A percentile compares a stretch with the other conserved stretches of the same genome.
Evolutionary conservation across 2,329 filamentous ascomycete species (phyloP).

Genomic region (Ophiostoma himal-ulmi): DNA sequence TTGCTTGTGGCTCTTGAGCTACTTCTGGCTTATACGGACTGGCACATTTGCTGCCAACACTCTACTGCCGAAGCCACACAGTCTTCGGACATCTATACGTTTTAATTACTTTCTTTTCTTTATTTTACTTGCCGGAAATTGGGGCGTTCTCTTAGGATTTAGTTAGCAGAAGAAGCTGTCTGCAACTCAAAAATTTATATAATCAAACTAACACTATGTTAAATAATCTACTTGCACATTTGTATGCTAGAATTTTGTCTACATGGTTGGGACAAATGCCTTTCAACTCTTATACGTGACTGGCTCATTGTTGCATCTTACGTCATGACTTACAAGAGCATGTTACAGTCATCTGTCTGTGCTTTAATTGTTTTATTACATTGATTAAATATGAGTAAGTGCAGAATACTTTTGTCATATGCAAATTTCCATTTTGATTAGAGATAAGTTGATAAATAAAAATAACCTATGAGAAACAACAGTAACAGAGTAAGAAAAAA

Average conservation of each 20-base stretch:
- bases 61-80: background rate
- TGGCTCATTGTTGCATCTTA: background rate
- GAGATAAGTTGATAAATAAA: background rate
- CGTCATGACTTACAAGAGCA: background rate
- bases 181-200: background rate
- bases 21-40: background rate
- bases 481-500: background rate
- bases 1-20: background rate
- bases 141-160: conserved; percentile 17
- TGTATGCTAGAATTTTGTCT: background rate
- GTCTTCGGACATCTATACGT: background rate
- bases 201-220: background rate
- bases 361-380: background rate
- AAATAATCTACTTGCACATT: background rate
- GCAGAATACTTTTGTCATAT: too few relatives aligned
- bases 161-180: conserved; percentile 11
- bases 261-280: background rate
- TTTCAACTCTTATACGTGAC: background rate
- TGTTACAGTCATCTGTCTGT: background rate
- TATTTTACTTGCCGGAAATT: conserved; percentile 12
- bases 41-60: background rate
- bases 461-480: background rate
- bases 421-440: background rate
- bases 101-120: background rate
- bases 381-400: background rate